Evolutionary conservation across 169 alveolate genomes (phyloP).

Genomic region (Eimeria praecox): DNA sequence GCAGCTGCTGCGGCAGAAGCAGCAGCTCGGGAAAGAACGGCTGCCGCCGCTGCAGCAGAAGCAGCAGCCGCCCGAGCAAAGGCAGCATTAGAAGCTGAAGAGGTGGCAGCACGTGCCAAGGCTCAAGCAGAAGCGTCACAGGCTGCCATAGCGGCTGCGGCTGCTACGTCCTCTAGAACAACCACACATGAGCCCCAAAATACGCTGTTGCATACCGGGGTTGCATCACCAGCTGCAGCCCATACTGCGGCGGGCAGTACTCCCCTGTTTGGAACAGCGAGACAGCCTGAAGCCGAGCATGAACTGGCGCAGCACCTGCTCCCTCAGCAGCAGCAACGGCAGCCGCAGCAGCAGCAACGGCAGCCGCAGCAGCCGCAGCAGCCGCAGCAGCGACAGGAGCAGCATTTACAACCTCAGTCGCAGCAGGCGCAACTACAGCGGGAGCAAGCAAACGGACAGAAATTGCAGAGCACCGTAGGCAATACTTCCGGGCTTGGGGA

Average conservation of each 20-base stretch:
- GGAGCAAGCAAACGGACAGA: neutral
- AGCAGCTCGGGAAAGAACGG: neutral
- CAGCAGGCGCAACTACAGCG: slow-evolving; percentile 33
- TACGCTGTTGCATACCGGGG: neutral
- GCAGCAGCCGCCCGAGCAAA: slow-evolving; percentile 20
- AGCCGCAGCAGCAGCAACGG: slow-evolving; percentile 44
- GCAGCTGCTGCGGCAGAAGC: slow-evolving; percentile 71
- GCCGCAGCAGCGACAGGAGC: slow-evolving; percentile 18
- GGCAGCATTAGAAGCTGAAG: slow-evolving; percentile 28
- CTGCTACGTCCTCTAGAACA: neutral
- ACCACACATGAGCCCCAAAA: neutral
- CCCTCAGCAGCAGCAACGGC: slow-evolving; percentile 7
- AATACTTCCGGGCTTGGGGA: slow-evolving; percentile 9
- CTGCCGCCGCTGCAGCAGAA: slow-evolving; percentile 62
- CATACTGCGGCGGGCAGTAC: neutral
- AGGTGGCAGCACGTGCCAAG: slow-evolving; percentile 37
- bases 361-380: neutral
- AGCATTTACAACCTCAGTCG: neutral
- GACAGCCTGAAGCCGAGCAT: neutral
- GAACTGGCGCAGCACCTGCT: slow-evolving; percentile 21
- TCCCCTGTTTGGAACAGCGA: slow-evolving; percentile 14
- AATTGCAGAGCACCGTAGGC: neutral
- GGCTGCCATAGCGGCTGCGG: neutral
- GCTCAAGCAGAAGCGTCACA: neutral
- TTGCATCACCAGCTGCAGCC: slow-evolving; percentile 8